A percentile compares a stretch with the other conserved stretches of the same genome.
These are phyloP conservation scores for Fusarium falciforme DNA, from an alignment of 2,329 filamentous ascomycete species.

Conservation along the genomic window DNA sequence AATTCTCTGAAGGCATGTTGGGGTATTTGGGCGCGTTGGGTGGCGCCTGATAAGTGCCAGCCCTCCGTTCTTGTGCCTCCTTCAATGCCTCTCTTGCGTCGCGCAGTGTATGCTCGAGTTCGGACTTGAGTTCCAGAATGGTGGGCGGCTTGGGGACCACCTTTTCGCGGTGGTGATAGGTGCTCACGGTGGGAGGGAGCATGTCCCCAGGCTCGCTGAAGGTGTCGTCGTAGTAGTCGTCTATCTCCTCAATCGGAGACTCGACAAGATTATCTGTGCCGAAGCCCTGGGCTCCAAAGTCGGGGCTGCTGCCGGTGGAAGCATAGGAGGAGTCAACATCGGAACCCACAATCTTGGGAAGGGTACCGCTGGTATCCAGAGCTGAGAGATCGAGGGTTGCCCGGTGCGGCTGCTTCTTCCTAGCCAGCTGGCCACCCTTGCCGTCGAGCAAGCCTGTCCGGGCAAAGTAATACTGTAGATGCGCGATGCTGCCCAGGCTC, in stretches of 20 bases:
- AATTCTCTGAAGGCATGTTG: conserved; percentile 58
- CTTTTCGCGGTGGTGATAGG: conserved; percentile 88
- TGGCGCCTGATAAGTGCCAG: conserved; percentile 43
- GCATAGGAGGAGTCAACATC: conserved; percentile 71
- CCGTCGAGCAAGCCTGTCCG: conserved; percentile 92
- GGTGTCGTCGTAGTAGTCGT: conserved; percentile 65
- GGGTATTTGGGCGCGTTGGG: conserved; percentile 46
- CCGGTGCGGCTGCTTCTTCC: conserved; percentile 72
- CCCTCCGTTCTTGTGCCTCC: conserved; percentile 61
- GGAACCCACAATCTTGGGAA: conserved; percentile 55
- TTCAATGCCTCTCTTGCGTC: conserved; percentile 76
- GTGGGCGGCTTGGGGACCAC: conserved; percentile 87
- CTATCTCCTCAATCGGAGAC: conserved; percentile 59
- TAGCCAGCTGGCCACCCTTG: conserved; percentile 87
- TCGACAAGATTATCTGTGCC: conserved; percentile 55
- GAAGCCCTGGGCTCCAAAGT: conserved; percentile 57
- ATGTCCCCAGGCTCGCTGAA: conserved; percentile 78
- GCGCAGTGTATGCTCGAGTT: conserved; percentile 74
- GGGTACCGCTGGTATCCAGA: conserved; percentile 52
- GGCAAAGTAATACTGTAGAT: conserved; percentile 98
- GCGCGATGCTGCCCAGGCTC: conserved; percentile 95
- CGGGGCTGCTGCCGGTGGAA: conserved; percentile 70
- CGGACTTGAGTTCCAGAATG: conserved; percentile 77
- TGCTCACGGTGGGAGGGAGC: conserved; percentile 96
- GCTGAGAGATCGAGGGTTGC: conserved; percentile 69